Evolutionary conservation across 768 basidiomycete species (phyloP).

Genomic region (Phylloporus scabripes): DNA sequence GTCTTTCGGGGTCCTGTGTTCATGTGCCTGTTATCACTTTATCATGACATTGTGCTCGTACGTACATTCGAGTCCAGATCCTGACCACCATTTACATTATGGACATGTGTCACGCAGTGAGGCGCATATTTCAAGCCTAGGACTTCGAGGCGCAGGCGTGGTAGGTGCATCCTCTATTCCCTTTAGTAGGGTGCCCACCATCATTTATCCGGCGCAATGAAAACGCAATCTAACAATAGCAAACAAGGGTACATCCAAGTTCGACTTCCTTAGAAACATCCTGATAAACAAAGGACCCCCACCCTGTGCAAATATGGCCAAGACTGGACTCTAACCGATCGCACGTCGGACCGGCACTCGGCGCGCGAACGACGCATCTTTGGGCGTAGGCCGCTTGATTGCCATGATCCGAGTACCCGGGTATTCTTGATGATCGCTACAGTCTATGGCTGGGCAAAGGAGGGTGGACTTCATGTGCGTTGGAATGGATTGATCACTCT

Average conservation of each 20-base stretch:
- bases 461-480: neutral
- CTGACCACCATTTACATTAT: slow-evolving; percentile 7
- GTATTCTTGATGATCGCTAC: neutral
- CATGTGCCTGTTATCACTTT: slow-evolving; percentile 16
- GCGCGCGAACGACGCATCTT: neutral
- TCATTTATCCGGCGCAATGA: neutral
- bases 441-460: neutral
- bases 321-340: neutral
- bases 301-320: slow-evolving; percentile 1
- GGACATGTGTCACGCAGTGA: slow-evolving; percentile 4
- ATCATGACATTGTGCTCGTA: slow-evolving; percentile 4
- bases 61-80: slow-evolving; percentile 13
- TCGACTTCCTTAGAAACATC: too few species aligned
- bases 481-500: neutral
- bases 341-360: neutral
- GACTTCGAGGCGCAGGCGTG: too few species aligned
- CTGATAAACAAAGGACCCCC: too few species aligned
- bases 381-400: neutral
- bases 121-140: neutral
- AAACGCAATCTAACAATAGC: neutral
- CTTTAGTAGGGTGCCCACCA: neutral
- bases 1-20: slow-evolving; percentile 14
- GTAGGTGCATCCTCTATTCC: too few species aligned
- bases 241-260: neutral
- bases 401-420: neutral